Evolutionary conservation across 169 alveolate genomes (phyloP), one percentile per base, ranked within the genome.

Genomic region (Cystoisospora suis): DNA sequence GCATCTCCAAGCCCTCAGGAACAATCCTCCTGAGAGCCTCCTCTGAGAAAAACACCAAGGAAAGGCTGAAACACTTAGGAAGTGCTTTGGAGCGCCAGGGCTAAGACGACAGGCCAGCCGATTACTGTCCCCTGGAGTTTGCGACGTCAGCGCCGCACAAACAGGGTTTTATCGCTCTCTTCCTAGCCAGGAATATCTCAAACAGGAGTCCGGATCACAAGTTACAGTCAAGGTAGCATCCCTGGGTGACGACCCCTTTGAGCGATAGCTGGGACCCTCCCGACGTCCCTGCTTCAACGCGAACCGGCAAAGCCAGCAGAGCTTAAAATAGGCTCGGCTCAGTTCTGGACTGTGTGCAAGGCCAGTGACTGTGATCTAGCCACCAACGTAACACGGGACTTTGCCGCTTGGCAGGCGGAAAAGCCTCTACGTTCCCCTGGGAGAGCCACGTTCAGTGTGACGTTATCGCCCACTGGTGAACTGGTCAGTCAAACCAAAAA

Each of bases 1-100:
- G 97, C 38, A 94, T 93, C 75, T 95, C 98, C 53, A 80, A 81
- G 32, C 83, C 94, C 32, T 90, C 95, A 34, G 96, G 96, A 58
- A 96, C 61, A 23, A 95, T 72, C 65, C 80, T 79, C 88, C 89
- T 87, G 72, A 95, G 90, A 45, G 93, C 90, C 89, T 95, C 96
- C 85, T 94, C 95, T 56, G 94, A 47, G 17, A 9, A 45, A 17
- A 47, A 17, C 5, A 69, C n/a, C 3, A 32, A 34, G 5, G 42
- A 9, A 4, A 44, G n/a, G 36, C 69, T 27, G 59, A 65, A 0
- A 38, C 70, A 15, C 7, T 3, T 23, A 6, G 32, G 23, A 23
- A 53, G 29, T 53, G 65, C 29, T 15, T 12, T 23, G 23, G 65
- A 53, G 12, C 65, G 23, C 65, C 23, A 53, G 29, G 23, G 29